Evolutionary conservation across 23 red algal genomes (phyloP), one percentile per base, ranked within the genome.

Genomic region (Gracilariopsis chorda): DNA sequence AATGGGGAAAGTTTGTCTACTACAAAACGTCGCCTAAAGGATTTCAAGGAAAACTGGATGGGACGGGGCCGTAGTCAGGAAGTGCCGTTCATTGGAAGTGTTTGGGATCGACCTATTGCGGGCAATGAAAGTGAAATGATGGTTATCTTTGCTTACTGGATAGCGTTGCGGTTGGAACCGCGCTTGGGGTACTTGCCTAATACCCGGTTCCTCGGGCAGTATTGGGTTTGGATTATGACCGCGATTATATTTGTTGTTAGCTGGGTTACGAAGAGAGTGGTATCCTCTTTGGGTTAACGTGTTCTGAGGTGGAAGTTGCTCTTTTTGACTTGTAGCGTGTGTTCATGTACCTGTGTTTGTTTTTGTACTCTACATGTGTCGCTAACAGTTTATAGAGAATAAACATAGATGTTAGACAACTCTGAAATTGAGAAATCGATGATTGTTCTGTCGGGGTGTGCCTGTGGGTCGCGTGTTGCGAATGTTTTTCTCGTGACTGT

Each of bases 91-190:
- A 48, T 85, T 35, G 80, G 80, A 20, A 48, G 29, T 60, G 80
- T 85, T 37, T 85, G 80, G 80, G 80, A 85, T n/a, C 52, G 36
- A 20, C 80, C 80, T 23, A 85, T 85, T 48, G 27, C 34, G 27
- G 44, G 55, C 41, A 59, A 42, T 51, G 80, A 85, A 28, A 48
- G 27, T 45, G 59, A 85, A 53, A 49, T 70, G 49, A 16, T 85
- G 11, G 80, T 85, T 20, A 55, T 85, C 16, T 48, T 61, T 20
- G 56, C 60, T 6, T 85, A 85, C 80, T 85, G 80, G 80, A 30
- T 85, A 21, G 80, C 80, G 14, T 39, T 85, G 39, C 40, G 25
- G 19, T 9, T 85, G 14, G 80, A 85, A 20, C 80, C 80, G 3
- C 39, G 62, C 52, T 42, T 85, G 16, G 80, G 80, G 39, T 85